Conservation (phyloP, 345 rosid genomes). For the Conringia planisiliqua region DNA sequence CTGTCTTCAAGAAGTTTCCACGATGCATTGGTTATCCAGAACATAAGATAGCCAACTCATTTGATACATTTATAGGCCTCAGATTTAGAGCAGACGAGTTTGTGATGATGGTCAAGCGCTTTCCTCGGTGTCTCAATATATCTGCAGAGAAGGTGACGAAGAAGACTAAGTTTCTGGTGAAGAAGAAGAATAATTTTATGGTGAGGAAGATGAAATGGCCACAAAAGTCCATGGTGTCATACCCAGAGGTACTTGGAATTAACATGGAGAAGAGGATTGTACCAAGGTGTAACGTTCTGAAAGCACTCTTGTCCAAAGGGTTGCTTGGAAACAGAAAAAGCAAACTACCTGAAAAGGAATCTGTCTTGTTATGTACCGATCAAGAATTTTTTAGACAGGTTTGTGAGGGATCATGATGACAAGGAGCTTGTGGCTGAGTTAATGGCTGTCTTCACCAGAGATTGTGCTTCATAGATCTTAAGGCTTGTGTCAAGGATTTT, state of each 20-base stretch:
- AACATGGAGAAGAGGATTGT: constrained; percentile 38
- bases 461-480: neutral
- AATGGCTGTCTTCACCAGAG: neutral
- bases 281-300: constrained; percentile 35
- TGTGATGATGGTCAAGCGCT: neutral
- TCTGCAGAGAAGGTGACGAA: constrained; percentile 2
- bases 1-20: neutral
- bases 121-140: neutral
- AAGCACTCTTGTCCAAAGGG: constrained; percentile 30
- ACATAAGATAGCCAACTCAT: neutral
- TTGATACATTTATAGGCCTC: neutral
- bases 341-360: neutral
- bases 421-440: constrained; percentile 4
- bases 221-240: neutral
- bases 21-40: neutral
- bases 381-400: neutral
- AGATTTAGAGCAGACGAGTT: constrained; percentile 23
- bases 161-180: constrained; percentile 30
- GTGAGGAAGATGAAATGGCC: constrained; percentile 35
- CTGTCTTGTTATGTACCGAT: neutral
- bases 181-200: constrained; percentile 22
- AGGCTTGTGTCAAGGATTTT: neutral
- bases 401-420: neutral
- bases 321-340: neutral
- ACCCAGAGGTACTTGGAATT: constrained; percentile 6